phyloP scores from a whole-genome alignment of 441 rosid genomes.

The Erodium trifolium region DNA sequence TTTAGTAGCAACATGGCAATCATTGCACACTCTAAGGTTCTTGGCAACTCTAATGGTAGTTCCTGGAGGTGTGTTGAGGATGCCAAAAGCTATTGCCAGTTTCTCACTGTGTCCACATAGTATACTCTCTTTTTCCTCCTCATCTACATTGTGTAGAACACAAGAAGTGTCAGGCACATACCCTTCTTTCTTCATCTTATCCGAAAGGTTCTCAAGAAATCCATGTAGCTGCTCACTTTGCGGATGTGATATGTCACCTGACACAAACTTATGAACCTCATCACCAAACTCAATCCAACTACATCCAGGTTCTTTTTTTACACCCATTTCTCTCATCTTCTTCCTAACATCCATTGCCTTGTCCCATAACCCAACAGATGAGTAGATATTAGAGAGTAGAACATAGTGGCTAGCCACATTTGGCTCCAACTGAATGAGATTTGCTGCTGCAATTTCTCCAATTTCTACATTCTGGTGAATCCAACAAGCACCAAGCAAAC shows the following conservation, averaged over 20 bases:
- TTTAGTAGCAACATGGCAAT: conserved; percentile 69
- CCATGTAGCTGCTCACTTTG: conserved; percentile 17
- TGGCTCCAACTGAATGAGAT: conserved; percentile 62
- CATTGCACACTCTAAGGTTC: conserved; percentile 85
- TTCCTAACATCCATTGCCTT: conserved; percentile 51
- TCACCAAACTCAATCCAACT: conserved; percentile 51
- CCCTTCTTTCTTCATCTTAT: conserved; percentile 18
- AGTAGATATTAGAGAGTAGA: conserved; percentile 51
- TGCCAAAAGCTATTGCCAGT: conserved; percentile 75
- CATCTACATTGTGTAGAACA: conserved; percentile 69
- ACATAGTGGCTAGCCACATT: conserved; percentile 76
- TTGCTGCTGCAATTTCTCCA: conserved; percentile 63
- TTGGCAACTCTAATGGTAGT: conserved; percentile 66
- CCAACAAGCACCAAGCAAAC: conserved; percentile 77
- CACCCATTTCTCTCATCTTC: conserved; percentile 51
- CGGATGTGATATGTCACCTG: conserved; percentile 20
- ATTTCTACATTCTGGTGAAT: conserved; percentile 56
- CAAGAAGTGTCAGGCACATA: conserved; percentile 69
- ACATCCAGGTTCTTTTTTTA: conserved; percentile 64
- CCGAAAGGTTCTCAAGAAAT: conserved; percentile 22
- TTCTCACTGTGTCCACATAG: conserved; percentile 91
- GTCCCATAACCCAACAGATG: conserved; percentile 54
- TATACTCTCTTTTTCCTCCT: conserved; percentile 65
- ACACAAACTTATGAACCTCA: conserved; percentile 21
- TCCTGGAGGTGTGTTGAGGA: conserved; percentile 62